Conservation (phyloP, 2,329 filamentous ascomycete species). For the Colletotrichum limetticola region DNA sequence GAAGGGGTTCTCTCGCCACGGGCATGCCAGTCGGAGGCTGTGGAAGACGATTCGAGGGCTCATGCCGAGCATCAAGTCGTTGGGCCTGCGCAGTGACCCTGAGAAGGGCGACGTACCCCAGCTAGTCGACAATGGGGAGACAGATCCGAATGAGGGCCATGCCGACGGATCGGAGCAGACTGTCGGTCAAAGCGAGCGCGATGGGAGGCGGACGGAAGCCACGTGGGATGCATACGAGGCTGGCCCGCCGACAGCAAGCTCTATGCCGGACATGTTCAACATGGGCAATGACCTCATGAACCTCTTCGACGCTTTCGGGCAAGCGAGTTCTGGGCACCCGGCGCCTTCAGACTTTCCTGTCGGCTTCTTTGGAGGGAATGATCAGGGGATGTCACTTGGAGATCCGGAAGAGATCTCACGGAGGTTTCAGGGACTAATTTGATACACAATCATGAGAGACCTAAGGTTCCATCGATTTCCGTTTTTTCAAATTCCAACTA, state of each 20-base stretch:
- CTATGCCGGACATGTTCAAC: slow-evolving; percentile 45
- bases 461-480: not conserved
- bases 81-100: slow-evolving; percentile 38
- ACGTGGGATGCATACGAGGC: slow-evolving; percentile 16
- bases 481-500: not conserved
- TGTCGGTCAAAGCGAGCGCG: not conserved
- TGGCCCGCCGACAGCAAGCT: slow-evolving; percentile 4
- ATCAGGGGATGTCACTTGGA: slow-evolving; percentile 24
- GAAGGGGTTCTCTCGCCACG: slow-evolving; percentile 45
- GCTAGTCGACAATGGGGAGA: slow-evolving; percentile 15
- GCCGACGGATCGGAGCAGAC: not conserved
- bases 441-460: not conserved
- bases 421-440: slow-evolving; percentile 46
- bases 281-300: slow-evolving; percentile 49
- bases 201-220: not conserved
- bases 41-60: slow-evolving; percentile 50
- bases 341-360: slow-evolving; percentile 31
- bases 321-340: slow-evolving; percentile 10
- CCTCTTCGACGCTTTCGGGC: slow-evolving; percentile 48
- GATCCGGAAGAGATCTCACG: slow-evolving; percentile 45
- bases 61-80: slow-evolving; percentile 43
- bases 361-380: slow-evolving; percentile 18
- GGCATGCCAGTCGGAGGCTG: slow-evolving; percentile 44
- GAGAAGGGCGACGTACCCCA: slow-evolving; percentile 19
- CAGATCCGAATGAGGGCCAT: slow-evolving; percentile 23